Percentiles rank a stretch among this genome's conserved stretches.
Conservation (phyloP, 2,329 filamentous ascomycete genomes). For the Ophiostoma populinum region DNA sequence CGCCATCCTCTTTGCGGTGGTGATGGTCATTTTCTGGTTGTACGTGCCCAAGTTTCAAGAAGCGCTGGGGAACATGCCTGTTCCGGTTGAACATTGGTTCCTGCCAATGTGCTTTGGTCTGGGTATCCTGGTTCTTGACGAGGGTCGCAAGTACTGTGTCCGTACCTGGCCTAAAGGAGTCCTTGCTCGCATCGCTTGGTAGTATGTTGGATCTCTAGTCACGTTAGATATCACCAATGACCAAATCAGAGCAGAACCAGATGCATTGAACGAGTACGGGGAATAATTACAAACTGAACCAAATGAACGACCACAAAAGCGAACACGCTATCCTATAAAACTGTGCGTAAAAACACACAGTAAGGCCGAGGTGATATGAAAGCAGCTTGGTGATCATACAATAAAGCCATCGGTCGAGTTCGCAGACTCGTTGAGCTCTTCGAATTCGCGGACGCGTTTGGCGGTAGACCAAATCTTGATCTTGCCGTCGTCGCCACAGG, state of each 20-base stretch:
- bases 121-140: constrained; percentile 46
- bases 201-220: not conserved
- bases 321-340: too few species aligned
- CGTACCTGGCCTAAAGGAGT: constrained; percentile 39
- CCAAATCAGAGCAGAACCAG: too few species aligned
- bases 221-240: too few species aligned
- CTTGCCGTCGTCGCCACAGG: constrained; percentile 71
- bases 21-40: constrained; percentile 51
- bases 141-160: constrained; percentile 45
- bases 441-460: constrained; percentile 14
- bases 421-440: constrained; percentile 2
- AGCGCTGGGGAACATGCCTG: constrained; percentile 39
- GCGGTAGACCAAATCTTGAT: constrained; percentile 49
- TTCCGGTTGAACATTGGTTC: constrained; percentile 63
- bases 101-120: constrained; percentile 56
- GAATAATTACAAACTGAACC: too few species aligned
- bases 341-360: too few species aligned
- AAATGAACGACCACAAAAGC: too few species aligned
- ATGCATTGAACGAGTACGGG: too few species aligned
- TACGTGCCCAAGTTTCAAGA: constrained; percentile 50
- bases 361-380: too few species aligned
- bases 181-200: constrained; percentile 48
- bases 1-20: constrained; percentile 49
- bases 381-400: too few species aligned
- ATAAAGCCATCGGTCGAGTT: too few species aligned